Conservation (phyloP, 768 basidiomycete species). For the Amanita jacksonii region DNA sequence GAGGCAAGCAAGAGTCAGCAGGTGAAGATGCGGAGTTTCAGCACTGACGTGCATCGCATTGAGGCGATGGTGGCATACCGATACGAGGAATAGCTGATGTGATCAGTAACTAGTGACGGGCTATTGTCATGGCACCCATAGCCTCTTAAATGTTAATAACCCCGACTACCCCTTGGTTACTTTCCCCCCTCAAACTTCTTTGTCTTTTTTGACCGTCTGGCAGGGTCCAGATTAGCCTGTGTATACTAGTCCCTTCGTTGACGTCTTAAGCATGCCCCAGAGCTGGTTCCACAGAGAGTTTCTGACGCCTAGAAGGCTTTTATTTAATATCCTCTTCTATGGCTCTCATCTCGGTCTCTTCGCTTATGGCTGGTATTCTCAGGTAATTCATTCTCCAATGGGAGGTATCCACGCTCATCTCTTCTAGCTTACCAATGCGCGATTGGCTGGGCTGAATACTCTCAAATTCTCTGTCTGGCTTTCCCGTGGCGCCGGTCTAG, state of each 20-base stretch:
- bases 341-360: conserved; percentile 68
- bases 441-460: conserved; percentile 66
- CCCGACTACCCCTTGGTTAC: conserved; percentile 17
- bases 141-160: conserved; percentile 10
- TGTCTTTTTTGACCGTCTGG: conserved; percentile 29
- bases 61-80: conserved; percentile 98
- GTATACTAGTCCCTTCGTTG: conserved; percentile 14
- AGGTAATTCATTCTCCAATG: conserved; percentile 34
- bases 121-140: conserved; percentile 21
- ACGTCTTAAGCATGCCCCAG: conserved; percentile 44
- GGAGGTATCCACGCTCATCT: not conserved
- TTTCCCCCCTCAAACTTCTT: conserved; percentile 12
- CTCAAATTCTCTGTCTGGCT: conserved; percentile 82
- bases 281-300: conserved; percentile 70
- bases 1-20: conserved; percentile 90
- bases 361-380: conserved; percentile 81
- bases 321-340: conserved; percentile 75
- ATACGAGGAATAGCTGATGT: conserved; percentile 67
- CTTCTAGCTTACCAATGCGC: conserved; percentile 45
- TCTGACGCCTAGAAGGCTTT: conserved; percentile 48
- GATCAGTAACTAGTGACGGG: not conserved
- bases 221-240: conserved; percentile 40
- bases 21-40: conserved; percentile 92
- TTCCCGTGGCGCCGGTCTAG: conserved; percentile 87
- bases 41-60: conserved; percentile 95